Evolutionary conservation across 805 yeast genomes (phyloP).

Genomic region (Scheffersomyces ergatensis): DNA sequence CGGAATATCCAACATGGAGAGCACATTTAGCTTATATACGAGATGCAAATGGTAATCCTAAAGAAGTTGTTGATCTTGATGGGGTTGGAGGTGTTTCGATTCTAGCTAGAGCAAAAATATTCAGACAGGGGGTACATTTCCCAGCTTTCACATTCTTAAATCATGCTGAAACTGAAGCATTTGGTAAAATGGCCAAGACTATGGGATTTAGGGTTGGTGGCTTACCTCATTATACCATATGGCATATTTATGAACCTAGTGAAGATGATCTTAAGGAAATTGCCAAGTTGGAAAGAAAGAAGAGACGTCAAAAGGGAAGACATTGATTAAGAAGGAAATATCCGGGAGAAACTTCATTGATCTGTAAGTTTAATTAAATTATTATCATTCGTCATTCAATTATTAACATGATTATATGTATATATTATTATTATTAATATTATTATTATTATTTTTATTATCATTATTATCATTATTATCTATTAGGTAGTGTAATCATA

Average conservation of each 20-base stretch:
- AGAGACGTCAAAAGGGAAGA: constrained; percentile 40
- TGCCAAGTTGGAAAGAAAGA: constrained; percentile 64
- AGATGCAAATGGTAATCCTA: constrained; percentile 55
- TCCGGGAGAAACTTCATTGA: no score
- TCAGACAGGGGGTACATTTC: constrained; percentile 77
- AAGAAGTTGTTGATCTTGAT: constrained; percentile 68
- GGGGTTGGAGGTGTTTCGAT: constrained; percentile 90
- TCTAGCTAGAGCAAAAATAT: constrained; percentile 68
- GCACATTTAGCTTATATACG: constrained; percentile 76
- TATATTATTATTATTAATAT: no score
- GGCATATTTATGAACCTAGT: constrained; percentile 91
- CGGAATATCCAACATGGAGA: constrained; percentile 84
- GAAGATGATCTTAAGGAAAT: constrained; percentile 76
- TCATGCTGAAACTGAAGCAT: constrained; percentile 87
- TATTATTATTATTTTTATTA: no score
- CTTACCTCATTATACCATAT: constrained; percentile 81
- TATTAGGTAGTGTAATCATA: no score
- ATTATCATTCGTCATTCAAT: no score
- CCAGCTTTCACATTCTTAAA: constrained; percentile 82
- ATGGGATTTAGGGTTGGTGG: constrained; percentile 88
- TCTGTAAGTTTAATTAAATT: no score
- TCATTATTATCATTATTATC: no score
- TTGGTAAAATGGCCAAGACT: constrained; percentile 74
- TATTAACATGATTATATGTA: no score
- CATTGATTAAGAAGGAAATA: neutral